Conservation (phyloP, 805 yeast species). For the Spathaspora gorwiae region DNA sequence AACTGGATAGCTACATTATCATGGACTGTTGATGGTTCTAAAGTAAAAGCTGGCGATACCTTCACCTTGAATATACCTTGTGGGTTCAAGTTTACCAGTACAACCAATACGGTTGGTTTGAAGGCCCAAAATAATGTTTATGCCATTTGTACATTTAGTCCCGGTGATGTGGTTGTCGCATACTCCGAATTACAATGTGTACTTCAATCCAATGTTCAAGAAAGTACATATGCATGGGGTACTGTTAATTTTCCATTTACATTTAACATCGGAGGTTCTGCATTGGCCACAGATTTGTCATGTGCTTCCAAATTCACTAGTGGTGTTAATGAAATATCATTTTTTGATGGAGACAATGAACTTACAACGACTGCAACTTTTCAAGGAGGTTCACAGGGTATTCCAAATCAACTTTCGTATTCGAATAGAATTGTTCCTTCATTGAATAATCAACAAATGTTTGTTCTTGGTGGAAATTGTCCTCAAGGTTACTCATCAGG, state of each 20-base stretch:
- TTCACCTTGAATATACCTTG: slow-evolving; percentile 19
- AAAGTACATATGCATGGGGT: slow-evolving; percentile 9
- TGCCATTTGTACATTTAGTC: slow-evolving; percentile 16
- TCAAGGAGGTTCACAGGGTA: neutral
- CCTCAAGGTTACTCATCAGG: slow-evolving; percentile 20
- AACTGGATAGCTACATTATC: slow-evolving; percentile 16
- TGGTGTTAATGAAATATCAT: slow-evolving; percentile 14
- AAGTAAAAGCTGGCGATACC: slow-evolving; percentile 20
- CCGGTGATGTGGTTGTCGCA: slow-evolving; percentile 14
- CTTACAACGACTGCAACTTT: slow-evolving; percentile 10
- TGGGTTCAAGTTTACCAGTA: slow-evolving; percentile 20
- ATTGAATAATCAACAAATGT: slow-evolving; percentile 8
- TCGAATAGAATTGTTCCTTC: slow-evolving; percentile 10
- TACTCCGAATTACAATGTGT: slow-evolving; percentile 11
- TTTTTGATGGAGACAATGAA: slow-evolving; percentile 11
- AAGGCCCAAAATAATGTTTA: slow-evolving; percentile 7
- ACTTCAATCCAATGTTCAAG: slow-evolving; percentile 1
- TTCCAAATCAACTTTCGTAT: neutral
- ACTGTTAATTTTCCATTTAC: slow-evolving; percentile 12
- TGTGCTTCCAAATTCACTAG: slow-evolving; percentile 9
- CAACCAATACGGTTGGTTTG: slow-evolving; percentile 9
- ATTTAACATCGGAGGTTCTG: slow-evolving; percentile 13
- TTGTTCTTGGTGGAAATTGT: slow-evolving; percentile 14
- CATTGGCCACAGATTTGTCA: slow-evolving; percentile 9
- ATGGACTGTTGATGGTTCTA: slow-evolving; percentile 16